These are phyloP conservation scores for Erodium chrysanthum DNA, from an alignment of 441 rosid genomes.

Conservation along the genomic window DNA sequence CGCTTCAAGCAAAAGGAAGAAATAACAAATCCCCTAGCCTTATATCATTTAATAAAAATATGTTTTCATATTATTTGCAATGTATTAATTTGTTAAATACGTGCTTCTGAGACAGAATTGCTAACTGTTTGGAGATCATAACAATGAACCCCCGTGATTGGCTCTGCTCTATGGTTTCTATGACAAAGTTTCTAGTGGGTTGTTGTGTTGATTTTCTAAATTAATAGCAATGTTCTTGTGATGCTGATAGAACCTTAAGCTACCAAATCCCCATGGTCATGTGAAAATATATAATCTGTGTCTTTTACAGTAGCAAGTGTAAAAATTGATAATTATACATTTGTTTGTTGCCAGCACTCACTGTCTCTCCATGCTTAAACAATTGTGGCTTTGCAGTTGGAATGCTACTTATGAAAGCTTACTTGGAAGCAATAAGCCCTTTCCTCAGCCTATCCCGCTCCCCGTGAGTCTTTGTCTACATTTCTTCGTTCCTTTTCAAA, in stretches of 20 bases:
- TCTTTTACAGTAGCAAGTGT: background rate
- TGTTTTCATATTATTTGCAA: background rate
- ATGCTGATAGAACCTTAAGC: no score
- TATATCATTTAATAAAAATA: background rate
- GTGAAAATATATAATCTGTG: background rate
- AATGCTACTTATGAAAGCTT: conserved; percentile 47
- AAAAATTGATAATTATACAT: conserved; percentile 15
- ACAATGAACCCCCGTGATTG: background rate
- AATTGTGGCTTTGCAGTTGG: conserved; percentile 57
- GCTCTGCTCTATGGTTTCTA: background rate
- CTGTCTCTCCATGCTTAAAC: conserved; percentile 30
- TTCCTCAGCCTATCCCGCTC: conserved; percentile 52
- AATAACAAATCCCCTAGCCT: background rate
- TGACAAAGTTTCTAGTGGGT: no score
- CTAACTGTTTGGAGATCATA: background rate
- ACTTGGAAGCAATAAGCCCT: conserved; percentile 57
- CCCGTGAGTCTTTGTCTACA: conserved; percentile 29
- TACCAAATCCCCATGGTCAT: background rate
- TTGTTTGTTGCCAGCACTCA: conserved; percentile 30
- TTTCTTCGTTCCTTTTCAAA: background rate
- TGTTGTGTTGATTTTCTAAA: background rate
- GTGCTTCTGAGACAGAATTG: background rate
- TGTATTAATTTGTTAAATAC: background rate
- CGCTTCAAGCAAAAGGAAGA: background rate
- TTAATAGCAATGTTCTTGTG: background rate